A percentile compares a stretch with the other conserved stretches of the same genome.
phyloP scores from a whole-genome alignment of 768 basidiomycete genomes.

The Russula abietina region DNA sequence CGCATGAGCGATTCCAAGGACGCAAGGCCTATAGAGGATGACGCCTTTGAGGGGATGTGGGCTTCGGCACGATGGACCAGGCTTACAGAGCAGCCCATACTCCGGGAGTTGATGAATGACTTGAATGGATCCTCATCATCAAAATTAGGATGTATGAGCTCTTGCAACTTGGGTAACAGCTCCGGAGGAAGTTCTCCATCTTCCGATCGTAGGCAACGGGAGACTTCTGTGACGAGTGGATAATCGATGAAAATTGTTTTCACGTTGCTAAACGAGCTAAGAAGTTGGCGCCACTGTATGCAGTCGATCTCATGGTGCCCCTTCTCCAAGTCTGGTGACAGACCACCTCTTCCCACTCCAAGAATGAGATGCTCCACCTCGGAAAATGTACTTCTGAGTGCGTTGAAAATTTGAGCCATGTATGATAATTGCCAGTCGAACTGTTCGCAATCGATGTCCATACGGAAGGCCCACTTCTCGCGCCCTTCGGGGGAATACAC shows the following conservation, averaged over 20 bases:
- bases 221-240: background rate
- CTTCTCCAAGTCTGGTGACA: background rate
- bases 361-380: background rate
- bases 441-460: background rate
- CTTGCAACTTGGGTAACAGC: background rate
- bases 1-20: too few relatives aligned
- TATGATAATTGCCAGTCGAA: background rate
- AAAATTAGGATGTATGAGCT: background rate
- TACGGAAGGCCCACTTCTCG: background rate
- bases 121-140: background rate
- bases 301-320: background rate
- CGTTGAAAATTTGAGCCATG: background rate
- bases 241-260: background rate
- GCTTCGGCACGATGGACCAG: background rate
- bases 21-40: too few relatives aligned
- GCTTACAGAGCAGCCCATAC: background rate
- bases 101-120: background rate
- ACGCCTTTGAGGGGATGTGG: too few relatives aligned
- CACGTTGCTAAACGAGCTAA: background rate
- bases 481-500: background rate
- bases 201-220: background rate
- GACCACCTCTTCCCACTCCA: background rate
- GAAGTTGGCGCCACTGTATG: background rate
- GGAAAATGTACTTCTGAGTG: background rate
- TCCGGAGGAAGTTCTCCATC: background rate